These are phyloP conservation scores for Sindora glabra DNA, from an alignment of 306 rosid species.

Conservation along the genomic window DNA sequence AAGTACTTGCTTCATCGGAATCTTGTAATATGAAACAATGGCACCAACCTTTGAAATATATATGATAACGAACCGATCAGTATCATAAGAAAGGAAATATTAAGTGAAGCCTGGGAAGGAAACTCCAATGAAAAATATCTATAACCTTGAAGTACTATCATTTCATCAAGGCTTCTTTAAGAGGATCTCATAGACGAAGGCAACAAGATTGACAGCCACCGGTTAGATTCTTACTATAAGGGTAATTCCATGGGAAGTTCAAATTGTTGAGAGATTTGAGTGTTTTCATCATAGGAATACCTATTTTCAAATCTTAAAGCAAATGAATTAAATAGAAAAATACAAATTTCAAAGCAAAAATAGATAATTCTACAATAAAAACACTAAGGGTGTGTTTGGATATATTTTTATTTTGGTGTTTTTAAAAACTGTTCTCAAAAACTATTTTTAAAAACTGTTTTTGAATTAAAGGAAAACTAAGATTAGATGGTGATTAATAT, in stretches of 20 bases:
- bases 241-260: too few species aligned
- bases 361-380: too few species aligned
- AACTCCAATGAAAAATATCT: too few species aligned
- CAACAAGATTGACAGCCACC: neutral
- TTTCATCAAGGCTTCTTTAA: neutral
- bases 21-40: slow-evolving; percentile 79
- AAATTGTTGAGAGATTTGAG: too few species aligned
- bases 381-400: too few species aligned
- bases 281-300: too few species aligned
- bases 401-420: too few species aligned
- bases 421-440: too few species aligned
- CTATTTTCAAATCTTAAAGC: neutral
- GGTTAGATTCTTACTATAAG: neutral
- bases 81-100: slow-evolving; percentile 5
- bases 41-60: slow-evolving; percentile 72
- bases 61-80: slow-evolving; percentile 21
- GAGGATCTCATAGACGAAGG: neutral
- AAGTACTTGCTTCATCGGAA: slow-evolving; percentile 86
- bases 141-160: neutral
- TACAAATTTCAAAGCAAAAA: neutral
- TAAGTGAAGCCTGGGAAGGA: too few species aligned
- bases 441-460: too few species aligned
- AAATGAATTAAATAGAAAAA: neutral
- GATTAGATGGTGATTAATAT: too few species aligned
- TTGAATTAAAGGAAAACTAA: too few species aligned